Percentiles rank a stretch among this genome's conserved stretches.
Conservation (phyloP, 306 rosid species). For the Sesbania bispinosa region DNA sequence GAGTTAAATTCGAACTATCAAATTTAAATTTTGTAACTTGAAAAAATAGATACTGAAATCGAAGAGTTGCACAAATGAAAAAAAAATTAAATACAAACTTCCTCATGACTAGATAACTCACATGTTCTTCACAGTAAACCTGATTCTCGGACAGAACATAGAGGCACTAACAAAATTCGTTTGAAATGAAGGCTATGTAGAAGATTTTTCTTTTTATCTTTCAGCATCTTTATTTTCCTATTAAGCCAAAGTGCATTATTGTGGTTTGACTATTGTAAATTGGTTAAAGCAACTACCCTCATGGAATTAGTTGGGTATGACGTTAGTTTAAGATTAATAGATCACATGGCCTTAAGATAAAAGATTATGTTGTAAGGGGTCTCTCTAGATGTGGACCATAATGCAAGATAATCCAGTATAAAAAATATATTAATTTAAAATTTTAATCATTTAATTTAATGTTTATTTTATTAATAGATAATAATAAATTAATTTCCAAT, state of each 20-base stretch:
- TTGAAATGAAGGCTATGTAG: background rate
- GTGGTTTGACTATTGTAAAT: conserved; percentile 9
- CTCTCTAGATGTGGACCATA: too few relatives aligned
- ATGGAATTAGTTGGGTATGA: conserved; percentile 8
- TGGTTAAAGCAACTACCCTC: background rate
- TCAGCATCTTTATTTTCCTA: background rate
- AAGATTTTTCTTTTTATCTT: background rate
- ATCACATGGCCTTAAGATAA: background rate
- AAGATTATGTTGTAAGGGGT: too few relatives aligned
- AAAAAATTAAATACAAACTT: too few relatives aligned
- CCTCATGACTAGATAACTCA: background rate
- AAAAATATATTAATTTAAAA: too few relatives aligned
- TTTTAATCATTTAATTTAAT: too few relatives aligned
- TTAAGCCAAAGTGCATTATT: background rate
- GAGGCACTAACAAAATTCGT: background rate
- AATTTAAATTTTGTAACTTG: too few relatives aligned
- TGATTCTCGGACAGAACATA: background rate
- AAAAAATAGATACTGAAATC: too few relatives aligned
- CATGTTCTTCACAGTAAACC: background rate
- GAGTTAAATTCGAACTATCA: too few relatives aligned
- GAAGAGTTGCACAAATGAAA: too few relatives aligned
- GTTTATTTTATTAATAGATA: too few relatives aligned
- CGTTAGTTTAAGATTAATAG: background rate
- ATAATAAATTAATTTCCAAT: too few relatives aligned
- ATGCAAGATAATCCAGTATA: too few relatives aligned